phyloP scores from a whole-genome alignment of 768 basidiomycete genomes.

The Podaxis sp. region DNA sequence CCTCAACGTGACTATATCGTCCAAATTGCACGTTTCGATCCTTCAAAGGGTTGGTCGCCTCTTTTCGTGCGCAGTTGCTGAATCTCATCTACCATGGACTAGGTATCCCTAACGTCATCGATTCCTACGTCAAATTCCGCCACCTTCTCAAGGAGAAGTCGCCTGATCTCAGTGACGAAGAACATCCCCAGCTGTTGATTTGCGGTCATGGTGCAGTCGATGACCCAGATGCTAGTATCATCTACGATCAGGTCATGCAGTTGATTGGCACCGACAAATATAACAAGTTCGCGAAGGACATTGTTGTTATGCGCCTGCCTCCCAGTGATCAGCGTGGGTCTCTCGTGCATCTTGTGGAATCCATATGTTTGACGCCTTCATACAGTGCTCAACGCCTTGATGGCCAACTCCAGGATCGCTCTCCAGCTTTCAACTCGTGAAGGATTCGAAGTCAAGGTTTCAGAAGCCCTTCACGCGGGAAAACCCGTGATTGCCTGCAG shows the following conservation, averaged over 20 bases:
- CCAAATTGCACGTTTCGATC: slow-evolving; percentile 95
- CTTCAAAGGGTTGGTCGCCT: slow-evolving; percentile 48
- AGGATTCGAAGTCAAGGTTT: slow-evolving; percentile 97
- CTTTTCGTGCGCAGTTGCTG: not conserved
- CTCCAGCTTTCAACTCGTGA: slow-evolving; percentile 91
- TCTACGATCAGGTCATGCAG: slow-evolving; percentile 77
- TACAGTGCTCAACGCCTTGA: slow-evolving; percentile 79
- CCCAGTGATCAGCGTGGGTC: slow-evolving; percentile 82
- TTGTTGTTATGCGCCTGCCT: slow-evolving; percentile 75
- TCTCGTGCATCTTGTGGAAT: slow-evolving; percentile 28
- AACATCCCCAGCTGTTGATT: slow-evolving; percentile 73
- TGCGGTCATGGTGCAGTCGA: slow-evolving; percentile 94
- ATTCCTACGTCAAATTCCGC: slow-evolving; percentile 86
- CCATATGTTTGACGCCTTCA: slow-evolving; percentile 19
- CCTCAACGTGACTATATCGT: slow-evolving; percentile 82
- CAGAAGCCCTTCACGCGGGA: slow-evolving; percentile 89
- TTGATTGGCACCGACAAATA: slow-evolving; percentile 54
- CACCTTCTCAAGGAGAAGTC: slow-evolving; percentile 51
- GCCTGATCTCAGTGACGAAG: slow-evolving; percentile 42
- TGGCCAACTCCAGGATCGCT: slow-evolving; percentile 88
- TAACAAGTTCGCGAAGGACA: slow-evolving; percentile 55
- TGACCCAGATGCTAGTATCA: slow-evolving; percentile 92
- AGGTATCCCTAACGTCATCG: slow-evolving; percentile 84
- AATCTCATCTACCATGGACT: slow-evolving; percentile 25
- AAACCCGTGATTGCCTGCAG: slow-evolving; percentile 81